These are phyloP conservation scores for Debaryomyces coudertii DNA, from an alignment of 1,139 yeast species.

Conservation along the genomic window DNA sequence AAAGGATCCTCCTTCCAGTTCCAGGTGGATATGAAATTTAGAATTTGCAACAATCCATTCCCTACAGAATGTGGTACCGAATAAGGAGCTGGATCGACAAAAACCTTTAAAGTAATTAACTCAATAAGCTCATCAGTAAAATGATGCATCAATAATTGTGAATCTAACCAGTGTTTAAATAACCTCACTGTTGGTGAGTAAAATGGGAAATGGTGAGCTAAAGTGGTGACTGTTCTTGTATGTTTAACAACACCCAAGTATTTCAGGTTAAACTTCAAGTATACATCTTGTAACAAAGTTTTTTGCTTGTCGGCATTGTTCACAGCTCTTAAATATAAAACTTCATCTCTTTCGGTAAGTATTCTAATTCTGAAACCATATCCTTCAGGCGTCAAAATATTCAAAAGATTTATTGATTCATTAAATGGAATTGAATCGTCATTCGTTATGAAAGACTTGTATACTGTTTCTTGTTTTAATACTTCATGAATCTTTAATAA, in stretches of 20 bases:
- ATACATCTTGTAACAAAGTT: constrained; percentile 61
- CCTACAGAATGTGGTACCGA: constrained; percentile 76
- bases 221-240: constrained; percentile 71
- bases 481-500: constrained; percentile 70
- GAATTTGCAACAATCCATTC: constrained; percentile 76
- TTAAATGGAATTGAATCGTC: constrained; percentile 73
- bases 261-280: constrained; percentile 65
- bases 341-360: constrained; percentile 80
- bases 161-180: constrained; percentile 85
- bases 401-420: constrained; percentile 57
- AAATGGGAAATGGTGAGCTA: constrained; percentile 73
- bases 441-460: constrained; percentile 59
- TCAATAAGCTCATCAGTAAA: constrained; percentile 80
- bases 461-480: constrained; percentile 53
- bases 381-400: constrained; percentile 82
- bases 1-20: constrained; percentile 92
- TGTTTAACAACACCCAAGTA: constrained; percentile 79
- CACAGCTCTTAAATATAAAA: constrained; percentile 69
- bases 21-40: constrained; percentile 79
- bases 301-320: constrained; percentile 62
- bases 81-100: constrained; percentile 85
- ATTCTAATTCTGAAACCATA: constrained; percentile 78
- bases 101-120: constrained; percentile 78
- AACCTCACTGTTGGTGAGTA: constrained; percentile 81
- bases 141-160: constrained; percentile 66